Percentiles rank a stretch among this genome's conserved stretches.
Evolutionary conservation across 176 grass and related monocot species (phyloP).

Genomic region (Ampelocalamus luodianensis): DNA sequence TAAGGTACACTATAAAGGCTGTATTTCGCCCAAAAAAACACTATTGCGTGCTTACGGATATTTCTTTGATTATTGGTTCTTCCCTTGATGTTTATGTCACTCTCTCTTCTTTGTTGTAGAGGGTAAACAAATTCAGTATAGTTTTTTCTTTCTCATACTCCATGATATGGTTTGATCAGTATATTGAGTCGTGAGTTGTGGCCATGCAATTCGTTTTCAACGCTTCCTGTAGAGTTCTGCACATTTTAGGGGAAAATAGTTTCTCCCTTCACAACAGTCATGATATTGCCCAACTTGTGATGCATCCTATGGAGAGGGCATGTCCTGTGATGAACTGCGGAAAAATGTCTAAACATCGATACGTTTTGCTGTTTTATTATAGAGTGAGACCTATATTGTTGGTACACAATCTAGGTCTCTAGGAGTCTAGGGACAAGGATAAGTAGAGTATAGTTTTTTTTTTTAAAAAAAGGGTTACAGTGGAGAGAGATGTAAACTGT

Average conservation of each 20-base stretch:
- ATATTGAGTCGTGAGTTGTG: background rate
- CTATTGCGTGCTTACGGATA: background rate
- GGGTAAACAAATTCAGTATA: background rate
- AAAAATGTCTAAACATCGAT: background rate
- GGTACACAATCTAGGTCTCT: background rate
- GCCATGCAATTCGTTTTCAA: background rate
- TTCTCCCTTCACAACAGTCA: background rate
- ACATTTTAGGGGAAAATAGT: background rate
- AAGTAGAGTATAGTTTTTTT: background rate
- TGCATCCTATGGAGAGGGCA: background rate
- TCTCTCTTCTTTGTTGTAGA: background rate
- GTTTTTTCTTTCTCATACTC: background rate
- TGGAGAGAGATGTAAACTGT: background rate
- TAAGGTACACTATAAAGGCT: background rate
- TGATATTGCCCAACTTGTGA: background rate
- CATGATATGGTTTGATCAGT: background rate
- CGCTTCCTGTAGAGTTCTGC: background rate
- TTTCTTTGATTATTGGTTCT: background rate
- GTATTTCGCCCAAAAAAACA: background rate
- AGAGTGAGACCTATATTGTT: background rate
- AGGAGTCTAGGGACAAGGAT: background rate
- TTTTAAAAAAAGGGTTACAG: background rate
- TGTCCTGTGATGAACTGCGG: background rate
- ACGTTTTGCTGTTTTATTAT: background rate
- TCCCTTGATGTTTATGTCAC: background rate